These are phyloP conservation scores for Pilasporangium apinafurcum DNA, from an alignment of 352 stramenopile species.

Conservation along the genomic window DNA sequence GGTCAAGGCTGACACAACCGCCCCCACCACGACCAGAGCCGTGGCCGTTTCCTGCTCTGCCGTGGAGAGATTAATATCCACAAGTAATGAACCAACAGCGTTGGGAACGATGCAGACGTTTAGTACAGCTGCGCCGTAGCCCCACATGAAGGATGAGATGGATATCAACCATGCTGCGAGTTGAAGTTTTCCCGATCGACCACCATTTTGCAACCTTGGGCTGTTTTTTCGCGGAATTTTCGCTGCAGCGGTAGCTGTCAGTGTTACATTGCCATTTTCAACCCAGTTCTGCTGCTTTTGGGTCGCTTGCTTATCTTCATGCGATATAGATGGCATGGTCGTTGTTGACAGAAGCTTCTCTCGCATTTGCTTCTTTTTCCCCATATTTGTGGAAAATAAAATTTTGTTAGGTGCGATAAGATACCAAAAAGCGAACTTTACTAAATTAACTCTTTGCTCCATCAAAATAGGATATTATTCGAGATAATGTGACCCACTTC, in stretches of 20 bases:
- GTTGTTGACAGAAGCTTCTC: slow-evolving; percentile 28
- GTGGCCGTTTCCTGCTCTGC: slow-evolving; percentile 70
- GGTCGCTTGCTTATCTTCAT: too few relatives aligned
- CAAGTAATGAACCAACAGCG: slow-evolving; percentile 57
- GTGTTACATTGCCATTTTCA: not conserved
- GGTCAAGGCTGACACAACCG: slow-evolving; percentile 49
- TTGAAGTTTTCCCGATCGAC: slow-evolving; percentile 22
- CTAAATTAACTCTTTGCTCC: too few relatives aligned
- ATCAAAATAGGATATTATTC: too few relatives aligned
- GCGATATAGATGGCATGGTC: too few relatives aligned
- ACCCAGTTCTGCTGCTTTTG: too few relatives aligned
- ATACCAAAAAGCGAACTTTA: too few relatives aligned
- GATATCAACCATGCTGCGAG: slow-evolving; percentile 55
- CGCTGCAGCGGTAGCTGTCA: not conserved
- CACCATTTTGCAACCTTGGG: not conserved
- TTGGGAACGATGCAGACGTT: slow-evolving; percentile 79
- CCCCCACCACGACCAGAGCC: slow-evolving; percentile 67
- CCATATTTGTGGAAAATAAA: too few relatives aligned
- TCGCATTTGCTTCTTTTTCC: too few relatives aligned
- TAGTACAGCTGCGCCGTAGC: slow-evolving; percentile 56
- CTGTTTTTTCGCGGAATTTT: not conserved
- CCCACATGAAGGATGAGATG: slow-evolving; percentile 79
- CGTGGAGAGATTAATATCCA: slow-evolving; percentile 67
- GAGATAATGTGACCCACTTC: too few relatives aligned
- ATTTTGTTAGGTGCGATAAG: too few relatives aligned